These are phyloP conservation scores for Trametes punicea DNA, from an alignment of 768 basidiomycete species.

Conservation along the genomic window DNA sequence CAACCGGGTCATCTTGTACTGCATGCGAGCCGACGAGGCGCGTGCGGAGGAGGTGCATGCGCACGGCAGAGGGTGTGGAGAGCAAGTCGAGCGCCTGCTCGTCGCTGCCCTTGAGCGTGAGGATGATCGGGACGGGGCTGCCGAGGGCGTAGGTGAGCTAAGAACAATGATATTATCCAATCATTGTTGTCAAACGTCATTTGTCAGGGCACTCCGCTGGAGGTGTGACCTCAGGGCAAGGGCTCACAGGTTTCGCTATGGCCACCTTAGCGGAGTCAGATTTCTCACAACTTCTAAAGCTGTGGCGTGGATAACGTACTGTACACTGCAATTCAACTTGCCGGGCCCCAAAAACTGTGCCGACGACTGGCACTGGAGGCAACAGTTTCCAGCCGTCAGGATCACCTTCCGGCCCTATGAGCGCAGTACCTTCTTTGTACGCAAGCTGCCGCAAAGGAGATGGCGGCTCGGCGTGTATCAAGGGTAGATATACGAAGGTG, in stretches of 20 bases:
- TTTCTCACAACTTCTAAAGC: background rate
- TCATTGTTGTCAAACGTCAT: background rate
- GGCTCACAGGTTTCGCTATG: constrained; percentile 45
- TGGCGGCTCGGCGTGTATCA: constrained; percentile 33
- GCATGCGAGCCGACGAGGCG: constrained; percentile 49
- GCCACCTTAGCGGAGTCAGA: constrained; percentile 36
- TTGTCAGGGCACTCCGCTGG: background rate
- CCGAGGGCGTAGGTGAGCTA: constrained; percentile 52
- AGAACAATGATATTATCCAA: background rate
- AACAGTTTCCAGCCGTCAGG: constrained; percentile 39
- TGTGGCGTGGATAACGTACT: constrained; percentile 29
- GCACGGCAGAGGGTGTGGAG: constrained; percentile 37
- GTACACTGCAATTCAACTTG: constrained; percentile 29
- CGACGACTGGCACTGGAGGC: constrained; percentile 31
- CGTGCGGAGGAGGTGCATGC: constrained; percentile 43
- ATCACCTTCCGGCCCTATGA: constrained; percentile 39
- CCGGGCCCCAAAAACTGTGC: constrained; percentile 35
- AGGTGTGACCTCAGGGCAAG: background rate
- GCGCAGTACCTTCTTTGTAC: constrained; percentile 31
- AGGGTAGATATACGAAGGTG: constrained; percentile 33
- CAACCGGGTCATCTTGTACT: constrained; percentile 33
- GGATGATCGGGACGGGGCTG: constrained; percentile 46
- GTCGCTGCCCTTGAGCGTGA: constrained; percentile 46
- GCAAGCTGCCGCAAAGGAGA: constrained; percentile 37
- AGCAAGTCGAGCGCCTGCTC: constrained; percentile 50